Evolutionary conservation across 1,284 basidiomycete genomes (phyloP).

Genomic region (Ceratobasidium sp.): DNA sequence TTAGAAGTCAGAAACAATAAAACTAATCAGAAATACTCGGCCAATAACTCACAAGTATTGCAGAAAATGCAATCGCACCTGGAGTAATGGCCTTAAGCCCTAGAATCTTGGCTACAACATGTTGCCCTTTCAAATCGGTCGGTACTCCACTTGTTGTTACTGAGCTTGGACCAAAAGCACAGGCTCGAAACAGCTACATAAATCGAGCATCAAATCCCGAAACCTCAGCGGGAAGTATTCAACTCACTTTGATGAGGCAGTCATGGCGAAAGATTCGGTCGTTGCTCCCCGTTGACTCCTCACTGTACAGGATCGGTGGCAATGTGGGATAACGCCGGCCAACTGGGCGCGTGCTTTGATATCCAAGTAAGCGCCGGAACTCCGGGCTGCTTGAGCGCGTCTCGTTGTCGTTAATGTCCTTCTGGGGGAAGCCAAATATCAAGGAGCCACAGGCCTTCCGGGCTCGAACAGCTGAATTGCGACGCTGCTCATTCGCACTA

Average conservation of each 20-base stretch:
- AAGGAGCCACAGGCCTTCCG: not conserved
- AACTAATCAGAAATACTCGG: not conserved
- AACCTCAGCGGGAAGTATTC: no score
- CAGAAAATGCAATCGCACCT: not conserved
- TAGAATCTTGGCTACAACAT: not conserved
- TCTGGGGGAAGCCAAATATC: not conserved
- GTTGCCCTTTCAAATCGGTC: not conserved
- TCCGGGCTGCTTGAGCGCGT: not conserved
- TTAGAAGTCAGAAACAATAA: no score
- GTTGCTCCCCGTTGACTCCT: not conserved
- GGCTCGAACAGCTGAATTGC: not conserved
- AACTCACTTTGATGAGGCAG: not conserved
- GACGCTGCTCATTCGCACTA: not conserved
- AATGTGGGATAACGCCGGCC: not conserved
- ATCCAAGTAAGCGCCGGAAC: not conserved
- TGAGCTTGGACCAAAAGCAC: not conserved
- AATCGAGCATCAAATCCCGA: not conserved
- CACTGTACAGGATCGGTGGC: not conserved
- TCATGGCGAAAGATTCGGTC: not conserved
- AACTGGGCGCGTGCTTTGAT: not conserved
- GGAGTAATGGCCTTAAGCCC: not conserved
- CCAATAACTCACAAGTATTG: not conserved
- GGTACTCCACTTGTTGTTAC: not conserved
- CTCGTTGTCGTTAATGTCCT: not conserved
- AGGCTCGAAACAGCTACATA: not conserved